phyloP scores from a whole-genome alignment of 106 monocot species.

The Iris macrosiphon region DNA sequence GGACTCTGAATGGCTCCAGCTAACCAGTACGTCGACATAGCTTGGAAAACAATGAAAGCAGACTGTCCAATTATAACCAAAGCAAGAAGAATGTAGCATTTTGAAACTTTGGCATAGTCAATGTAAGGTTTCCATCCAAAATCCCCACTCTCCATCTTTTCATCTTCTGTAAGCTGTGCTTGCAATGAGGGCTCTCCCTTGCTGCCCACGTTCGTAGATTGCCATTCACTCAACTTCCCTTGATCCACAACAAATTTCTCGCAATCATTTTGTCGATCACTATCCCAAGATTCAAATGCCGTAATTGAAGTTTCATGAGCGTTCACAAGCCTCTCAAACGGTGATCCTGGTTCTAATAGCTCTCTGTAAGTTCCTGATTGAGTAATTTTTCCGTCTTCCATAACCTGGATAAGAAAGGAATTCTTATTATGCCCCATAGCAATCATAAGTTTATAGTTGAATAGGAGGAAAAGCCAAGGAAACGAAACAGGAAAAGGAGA shows the following conservation, averaged over 20 bases:
- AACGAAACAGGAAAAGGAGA: no score
- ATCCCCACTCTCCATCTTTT: constrained; percentile 62
- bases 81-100: constrained; percentile 23
- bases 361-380: constrained; percentile 63
- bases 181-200: constrained; percentile 25
- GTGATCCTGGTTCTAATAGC: constrained; percentile 55
- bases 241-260: no score
- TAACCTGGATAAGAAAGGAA: constrained; percentile 46
- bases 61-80: constrained; percentile 32
- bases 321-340: constrained; percentile 71
- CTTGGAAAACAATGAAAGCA: constrained; percentile 48
- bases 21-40: constrained; percentile 62
- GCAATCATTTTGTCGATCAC: no score
- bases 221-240: not conserved
- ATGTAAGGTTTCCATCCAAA: constrained; percentile 57
- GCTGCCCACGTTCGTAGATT: constrained; percentile 16
- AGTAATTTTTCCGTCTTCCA: constrained; percentile 57
- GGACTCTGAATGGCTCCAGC: constrained; percentile 44
- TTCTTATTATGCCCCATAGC: not conserved
- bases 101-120: constrained; percentile 50
- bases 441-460: no score
- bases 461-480: no score
- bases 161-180: constrained; percentile 62
- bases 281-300: constrained; percentile 24
- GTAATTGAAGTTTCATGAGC: constrained; percentile 71